Evolutionary conservation across 371 early-diverging fungal genomes (phyloP).

Genomic region (Blakeslea trispora): DNA sequence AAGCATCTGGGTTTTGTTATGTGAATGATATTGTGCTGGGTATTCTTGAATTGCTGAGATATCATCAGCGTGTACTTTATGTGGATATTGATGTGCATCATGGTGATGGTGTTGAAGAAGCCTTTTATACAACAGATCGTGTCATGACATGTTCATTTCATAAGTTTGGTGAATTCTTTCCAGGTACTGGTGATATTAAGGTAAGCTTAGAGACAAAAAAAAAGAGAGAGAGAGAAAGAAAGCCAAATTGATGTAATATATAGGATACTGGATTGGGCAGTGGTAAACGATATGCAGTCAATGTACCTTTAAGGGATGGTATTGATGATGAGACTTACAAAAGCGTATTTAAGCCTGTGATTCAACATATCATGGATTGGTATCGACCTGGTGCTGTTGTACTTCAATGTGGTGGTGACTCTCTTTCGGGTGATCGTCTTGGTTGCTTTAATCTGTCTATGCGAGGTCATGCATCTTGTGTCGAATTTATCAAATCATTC

Average conservation of each 20-base stretch:
- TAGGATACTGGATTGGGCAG: slow-evolving; percentile 85
- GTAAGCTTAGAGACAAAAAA: too few relatives aligned
- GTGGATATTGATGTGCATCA: slow-evolving; percentile 99
- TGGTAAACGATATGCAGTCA: slow-evolving; percentile 94
- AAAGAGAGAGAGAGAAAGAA: too few relatives aligned
- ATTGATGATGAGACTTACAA: slow-evolving; percentile 96
- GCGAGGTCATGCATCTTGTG: slow-evolving; percentile 87
- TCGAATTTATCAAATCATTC: slow-evolving; percentile 91
- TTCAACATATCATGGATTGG: slow-evolving; percentile 90
- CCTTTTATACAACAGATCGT: slow-evolving; percentile 98
- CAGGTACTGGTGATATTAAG: slow-evolving; percentile 93
- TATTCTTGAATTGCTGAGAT: slow-evolving; percentile 91
- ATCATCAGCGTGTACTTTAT: slow-evolving; percentile 96
- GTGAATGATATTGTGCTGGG: slow-evolving; percentile 99
- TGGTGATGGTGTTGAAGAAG: slow-evolving; percentile 99
- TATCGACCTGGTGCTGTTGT: slow-evolving; percentile 96
- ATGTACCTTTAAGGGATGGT: slow-evolving; percentile 97
- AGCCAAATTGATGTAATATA: slow-evolving; percentile 1
- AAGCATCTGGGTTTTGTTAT: slow-evolving; percentile 99
- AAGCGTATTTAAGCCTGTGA: slow-evolving; percentile 89
- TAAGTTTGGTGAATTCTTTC: slow-evolving; percentile 99
- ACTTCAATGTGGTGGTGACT: slow-evolving; percentile 99
- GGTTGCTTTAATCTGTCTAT: slow-evolving; percentile 98
- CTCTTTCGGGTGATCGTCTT: slow-evolving; percentile 96
- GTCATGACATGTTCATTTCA: slow-evolving; percentile 99